phyloP scores from a whole-genome alignment of 2,329 filamentous ascomycete species.

The Sporothrix euskadiensis region DNA sequence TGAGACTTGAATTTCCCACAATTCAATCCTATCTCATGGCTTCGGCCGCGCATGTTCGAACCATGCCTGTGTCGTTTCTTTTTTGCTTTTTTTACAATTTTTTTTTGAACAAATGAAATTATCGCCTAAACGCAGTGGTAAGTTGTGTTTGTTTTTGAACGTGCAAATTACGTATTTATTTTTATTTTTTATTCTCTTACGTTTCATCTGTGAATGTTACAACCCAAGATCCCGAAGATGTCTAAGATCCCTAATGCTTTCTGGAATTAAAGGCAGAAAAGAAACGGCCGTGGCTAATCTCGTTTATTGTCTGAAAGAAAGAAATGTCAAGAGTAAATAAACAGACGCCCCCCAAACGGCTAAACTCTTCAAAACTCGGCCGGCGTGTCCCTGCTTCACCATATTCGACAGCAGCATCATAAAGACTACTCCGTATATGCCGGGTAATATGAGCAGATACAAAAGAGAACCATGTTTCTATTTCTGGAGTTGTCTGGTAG shows the following conservation, averaged over 20 bases:
- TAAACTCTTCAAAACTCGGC: not conserved
- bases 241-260: too few relatives aligned
- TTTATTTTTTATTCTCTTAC: not conserved
- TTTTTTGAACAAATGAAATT: too few relatives aligned
- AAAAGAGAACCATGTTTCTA: too few relatives aligned
- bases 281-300: not conserved
- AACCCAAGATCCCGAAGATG: too few relatives aligned
- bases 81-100: slow-evolving; percentile 18
- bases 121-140: too few relatives aligned
- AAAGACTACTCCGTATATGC: not conserved
- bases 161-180: too few relatives aligned
- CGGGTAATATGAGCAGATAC: not conserved
- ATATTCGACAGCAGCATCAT: slow-evolving; percentile 1
- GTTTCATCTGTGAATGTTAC: too few relatives aligned
- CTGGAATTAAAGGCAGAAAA: not conserved
- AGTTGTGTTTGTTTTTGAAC: too few relatives aligned
- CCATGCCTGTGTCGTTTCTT: slow-evolving; percentile 33
- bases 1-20: slow-evolving; percentile 33
- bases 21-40: slow-evolving; percentile 33
- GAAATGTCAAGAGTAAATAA: not conserved
- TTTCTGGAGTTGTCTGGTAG: too few relatives aligned
- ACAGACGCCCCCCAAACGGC: not conserved
- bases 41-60: slow-evolving; percentile 35
- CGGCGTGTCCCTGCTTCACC: not conserved
- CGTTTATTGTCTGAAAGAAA: not conserved